Evolutionary conservation across 306 rosid species (phyloP).

Genomic region (Psophocarpus tetragonolobus): DNA sequence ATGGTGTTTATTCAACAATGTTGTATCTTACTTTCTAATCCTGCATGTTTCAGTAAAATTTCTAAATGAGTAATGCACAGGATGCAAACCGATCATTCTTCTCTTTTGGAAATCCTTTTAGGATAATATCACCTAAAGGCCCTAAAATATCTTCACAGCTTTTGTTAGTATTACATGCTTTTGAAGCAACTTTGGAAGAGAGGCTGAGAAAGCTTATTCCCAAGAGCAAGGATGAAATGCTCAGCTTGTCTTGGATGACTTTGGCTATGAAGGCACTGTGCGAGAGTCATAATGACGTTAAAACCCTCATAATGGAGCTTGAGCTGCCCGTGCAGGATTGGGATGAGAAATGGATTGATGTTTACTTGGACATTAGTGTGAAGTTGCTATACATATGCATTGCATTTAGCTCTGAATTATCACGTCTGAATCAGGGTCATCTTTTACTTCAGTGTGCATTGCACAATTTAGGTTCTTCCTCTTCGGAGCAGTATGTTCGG

Average conservation of each 20-base stretch:
- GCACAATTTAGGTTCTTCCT: constrained; percentile 64
- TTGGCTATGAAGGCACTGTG: constrained; percentile 66
- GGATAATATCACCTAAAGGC: constrained; percentile 60
- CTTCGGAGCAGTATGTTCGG: constrained; percentile 53
- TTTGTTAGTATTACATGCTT: constrained; percentile 45
- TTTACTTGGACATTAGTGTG: constrained; percentile 84
- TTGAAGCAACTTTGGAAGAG: constrained; percentile 72
- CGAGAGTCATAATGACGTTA: constrained; percentile 69
- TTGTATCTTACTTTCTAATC: constrained; percentile 12
- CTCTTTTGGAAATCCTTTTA: constrained; percentile 86
- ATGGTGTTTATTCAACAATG: constrained; percentile 7
- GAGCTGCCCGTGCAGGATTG: constrained; percentile 73
- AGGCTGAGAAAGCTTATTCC: constrained; percentile 74
- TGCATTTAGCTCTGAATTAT: constrained; percentile 83
- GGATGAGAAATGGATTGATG: constrained; percentile 95
- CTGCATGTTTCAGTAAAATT: constrained; percentile 41
- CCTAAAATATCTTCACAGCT: constrained; percentile 57
- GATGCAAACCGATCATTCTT: constrained; percentile 76
- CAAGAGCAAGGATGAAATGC: constrained; percentile 57
- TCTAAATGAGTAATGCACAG: constrained; percentile 76
- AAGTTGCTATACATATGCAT: constrained; percentile 84
- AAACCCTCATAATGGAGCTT: constrained; percentile 61
- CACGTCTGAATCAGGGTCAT: constrained; percentile 83
- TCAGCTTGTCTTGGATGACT: constrained; percentile 83
- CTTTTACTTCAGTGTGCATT: constrained; percentile 67